phyloP scores from a whole-genome alignment of 805 yeast genomes.

The Pichia eremophila region DNA sequence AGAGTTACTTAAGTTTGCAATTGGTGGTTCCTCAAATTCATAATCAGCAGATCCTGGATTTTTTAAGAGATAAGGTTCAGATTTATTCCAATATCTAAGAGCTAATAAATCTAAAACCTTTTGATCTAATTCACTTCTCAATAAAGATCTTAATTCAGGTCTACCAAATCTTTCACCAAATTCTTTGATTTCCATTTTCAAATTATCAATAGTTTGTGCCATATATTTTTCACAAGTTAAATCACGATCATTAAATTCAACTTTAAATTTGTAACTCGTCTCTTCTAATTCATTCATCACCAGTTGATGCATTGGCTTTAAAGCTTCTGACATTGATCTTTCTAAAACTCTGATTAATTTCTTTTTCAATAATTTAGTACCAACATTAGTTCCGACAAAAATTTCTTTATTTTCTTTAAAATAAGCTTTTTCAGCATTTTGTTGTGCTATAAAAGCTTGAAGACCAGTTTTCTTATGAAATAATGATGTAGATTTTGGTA shows the following conservation, averaged over 20 bases:
- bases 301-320: conserved; percentile 77
- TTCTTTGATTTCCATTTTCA: conserved; percentile 82
- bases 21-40: conserved; percentile 35
- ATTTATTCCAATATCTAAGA: conserved; percentile 83
- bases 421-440: conserved; percentile 53
- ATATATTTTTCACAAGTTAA: conserved; percentile 90
- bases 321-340: conserved; percentile 78
- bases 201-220: conserved; percentile 81
- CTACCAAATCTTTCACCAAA: conserved; percentile 76
- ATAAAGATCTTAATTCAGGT: conserved; percentile 65
- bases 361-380: conserved; percentile 66
- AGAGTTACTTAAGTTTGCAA: conserved; percentile 47
- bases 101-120: conserved; percentile 80
- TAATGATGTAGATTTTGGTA: conserved; percentile 37
- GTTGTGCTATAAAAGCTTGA: conserved; percentile 59
- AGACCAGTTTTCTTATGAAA: conserved; percentile 48
- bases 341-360: conserved; percentile 84
- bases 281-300: conserved; percentile 92
- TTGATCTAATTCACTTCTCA: conserved; percentile 83
- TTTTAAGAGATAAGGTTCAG: conserved; percentile 23
- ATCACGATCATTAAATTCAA: conserved; percentile 90
- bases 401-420: conserved; percentile 55
- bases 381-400: conserved; percentile 57
- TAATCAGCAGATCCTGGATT: conserved; percentile 11
- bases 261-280: conserved; percentile 84